Evolutionary conservation across 768 basidiomycete species (phyloP).

Genomic region (Dentipellis fragilis): DNA sequence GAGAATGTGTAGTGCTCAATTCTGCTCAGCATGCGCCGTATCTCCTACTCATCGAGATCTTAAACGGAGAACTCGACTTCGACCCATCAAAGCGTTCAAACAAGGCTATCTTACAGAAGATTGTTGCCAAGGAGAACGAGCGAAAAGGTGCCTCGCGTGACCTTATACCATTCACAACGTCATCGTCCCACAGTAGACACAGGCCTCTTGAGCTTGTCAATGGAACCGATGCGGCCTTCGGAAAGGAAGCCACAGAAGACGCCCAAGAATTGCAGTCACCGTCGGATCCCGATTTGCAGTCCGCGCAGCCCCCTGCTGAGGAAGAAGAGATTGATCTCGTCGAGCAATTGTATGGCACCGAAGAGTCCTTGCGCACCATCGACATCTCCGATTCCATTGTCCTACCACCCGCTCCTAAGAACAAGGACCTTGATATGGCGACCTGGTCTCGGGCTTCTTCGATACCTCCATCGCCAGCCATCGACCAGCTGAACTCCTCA

Average conservation of each 20-base stretch:
- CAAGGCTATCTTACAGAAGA: conserved; percentile 74
- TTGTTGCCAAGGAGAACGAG: conserved; percentile 57
- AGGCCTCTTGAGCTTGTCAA: conserved; percentile 7
- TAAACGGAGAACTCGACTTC: conserved; percentile 87
- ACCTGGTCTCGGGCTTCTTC: conserved; percentile 61
- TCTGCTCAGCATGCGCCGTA: conserved; percentile 96
- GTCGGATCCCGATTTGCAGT: conserved; percentile 1
- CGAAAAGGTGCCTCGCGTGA: conserved; percentile 49
- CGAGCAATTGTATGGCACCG: conserved; percentile 85
- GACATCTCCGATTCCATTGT: conserved; percentile 82
- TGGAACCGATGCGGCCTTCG: conserved; percentile 16
- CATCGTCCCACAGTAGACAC: background rate
- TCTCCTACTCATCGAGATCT: conserved; percentile 83
- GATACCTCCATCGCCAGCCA: conserved; percentile 36
- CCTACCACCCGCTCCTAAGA: conserved; percentile 73
- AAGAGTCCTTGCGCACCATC: conserved; percentile 61
- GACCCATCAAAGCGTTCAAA: conserved; percentile 78
- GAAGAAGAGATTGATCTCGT: conserved; percentile 95
- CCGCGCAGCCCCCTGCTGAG: conserved; percentile 21
- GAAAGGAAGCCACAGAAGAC: conserved; percentile 15
- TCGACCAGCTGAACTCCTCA: conserved; percentile 17
- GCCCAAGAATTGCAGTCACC: background rate
- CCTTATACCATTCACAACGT: conserved; percentile 25
- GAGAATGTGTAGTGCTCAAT: conserved; percentile 95
- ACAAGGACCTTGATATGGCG: conserved; percentile 79